Evolutionary conservation across 768 basidiomycete genomes (phyloP), one percentile per base, ranked within the genome.

Genomic region (Gloeophyllum trabeum): DNA sequence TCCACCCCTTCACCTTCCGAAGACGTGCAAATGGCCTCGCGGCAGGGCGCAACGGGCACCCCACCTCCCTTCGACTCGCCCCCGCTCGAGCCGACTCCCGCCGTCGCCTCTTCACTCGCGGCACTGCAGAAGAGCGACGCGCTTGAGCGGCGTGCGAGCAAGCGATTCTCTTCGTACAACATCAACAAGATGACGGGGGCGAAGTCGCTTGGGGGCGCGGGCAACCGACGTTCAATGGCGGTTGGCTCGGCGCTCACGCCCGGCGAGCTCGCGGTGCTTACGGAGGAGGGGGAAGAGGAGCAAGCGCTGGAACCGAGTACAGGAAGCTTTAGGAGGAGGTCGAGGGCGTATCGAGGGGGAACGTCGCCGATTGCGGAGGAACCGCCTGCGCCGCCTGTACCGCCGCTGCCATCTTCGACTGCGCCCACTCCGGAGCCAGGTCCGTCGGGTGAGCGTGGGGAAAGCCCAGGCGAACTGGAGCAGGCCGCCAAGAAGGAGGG

Each of bases 91-190:
- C 19, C 18, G 4, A 19, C 14, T 46, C 81, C 83, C 26, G 81
- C 75, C 0, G 76, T 87, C 20, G 85, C 84, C 40, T 76, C 76
- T 53, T 84, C 88, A 4, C 71, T 98, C 6, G 90, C 88, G 5
- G 91, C 91, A 5, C 69, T 99, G 36, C 84, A 93, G 61, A 79
- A 83, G 52, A 80, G 76, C 40, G 91, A 93, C 50, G 73, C 79
- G 1, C 72, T 98, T 28, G 89, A 92, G 52, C 77, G 94, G 18
- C 73, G 94, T 36, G 94, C 94, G 14, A 92, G 88, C 18, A 97
- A 97, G 57, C 85, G 96, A 0, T 98, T 92, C 63, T 96, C 92
- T 34, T 81, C 81, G 1, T 98, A 94, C 57, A 88, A 92, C 48
- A 85, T 97, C 52, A 80, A 84, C 37, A 93, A 93, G 64, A 93